A percentile compares a stretch with the other conserved stretches of the same genome.
phyloP scores from a whole-genome alignment of 2,329 filamentous ascomycete genomes.

The Paraphaeosphaeria sporulosa region DNA sequence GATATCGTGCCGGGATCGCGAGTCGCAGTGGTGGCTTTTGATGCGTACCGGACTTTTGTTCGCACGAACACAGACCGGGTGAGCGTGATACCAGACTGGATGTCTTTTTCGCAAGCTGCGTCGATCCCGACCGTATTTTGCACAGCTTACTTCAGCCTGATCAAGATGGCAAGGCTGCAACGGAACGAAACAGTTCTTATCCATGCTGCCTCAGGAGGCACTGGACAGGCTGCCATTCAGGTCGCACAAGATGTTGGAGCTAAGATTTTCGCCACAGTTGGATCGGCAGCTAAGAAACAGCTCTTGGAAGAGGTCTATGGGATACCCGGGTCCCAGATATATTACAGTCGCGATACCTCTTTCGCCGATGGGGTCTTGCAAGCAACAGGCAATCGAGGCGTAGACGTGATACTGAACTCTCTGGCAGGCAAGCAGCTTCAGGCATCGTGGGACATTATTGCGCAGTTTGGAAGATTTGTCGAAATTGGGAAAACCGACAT shows the following conservation, averaged over 20 bases:
- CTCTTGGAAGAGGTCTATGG: not conserved
- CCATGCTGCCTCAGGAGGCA: slow-evolving; percentile 3
- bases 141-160: not conserved
- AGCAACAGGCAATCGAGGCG: not conserved
- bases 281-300: not conserved
- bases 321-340: not conserved
- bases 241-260: not conserved
- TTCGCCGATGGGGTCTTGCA: not conserved
- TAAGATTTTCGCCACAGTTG: not conserved
- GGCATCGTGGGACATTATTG: not conserved
- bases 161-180: not conserved
- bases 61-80: no score
- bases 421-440: not conserved
- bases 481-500: not conserved
- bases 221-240: not conserved
- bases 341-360: not conserved
- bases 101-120: not conserved
- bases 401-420: not conserved
- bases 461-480: not conserved
- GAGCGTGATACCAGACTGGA: not conserved
- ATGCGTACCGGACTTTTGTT: no score
- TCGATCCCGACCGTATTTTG: not conserved
- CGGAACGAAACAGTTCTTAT: not conserved
- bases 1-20: no score
- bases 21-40: no score